Evolutionary conservation across 2,329 filamentous ascomycete genomes (phyloP), one percentile per base, ranked within the genome.

Genomic region (Monosporascus sp.): DNA sequence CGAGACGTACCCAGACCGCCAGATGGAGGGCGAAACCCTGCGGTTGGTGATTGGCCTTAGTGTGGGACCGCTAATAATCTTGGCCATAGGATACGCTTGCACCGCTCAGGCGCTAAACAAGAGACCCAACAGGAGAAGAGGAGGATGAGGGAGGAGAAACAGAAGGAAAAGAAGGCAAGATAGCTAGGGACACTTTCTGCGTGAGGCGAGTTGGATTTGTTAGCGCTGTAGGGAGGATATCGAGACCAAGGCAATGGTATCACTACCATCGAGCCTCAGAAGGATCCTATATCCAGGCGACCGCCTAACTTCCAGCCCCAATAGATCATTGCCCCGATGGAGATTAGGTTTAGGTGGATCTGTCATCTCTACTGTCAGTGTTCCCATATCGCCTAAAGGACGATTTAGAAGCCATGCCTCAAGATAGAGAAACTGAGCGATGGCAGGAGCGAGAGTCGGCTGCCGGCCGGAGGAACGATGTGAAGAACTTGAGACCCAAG

Each of bases 291-390:
- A 8, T 59, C 48, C 31, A 70, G 27, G 44, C 52, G 57, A 8
- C 55, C 62, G 0, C 60, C 66, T 50, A 71, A 37, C 35, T 59
- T 63, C 48, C 61, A 61, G 20, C 68, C 66, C 54, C 68, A 70
- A 56, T 60, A 63, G 7, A 70, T 8, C 58, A 65, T 63, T 1
- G 65, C 63, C 3, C 58, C 64, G 3, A 75, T 63, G 0, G 67
- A 63, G 11, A 74, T 56, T 26, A 75, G 54, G 50, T 75, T 75
- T 8, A 75, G 53, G 37, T 75, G 72, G 49, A 75, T 74, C 43
- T 46, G 16, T 4, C 2, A 2, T 17, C 31, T 19, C 4, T 20
- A 22, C 14, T 22, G 43, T 46, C n/a, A 46, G 22, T 8, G n/a
- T 17, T 17, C 9, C 43, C 38, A 19, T 41, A 11, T 19, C 38